Evolutionary conservation across 768 basidiomycete species (phyloP).

Genomic region (Rhodosporidiobolus sp.): DNA sequence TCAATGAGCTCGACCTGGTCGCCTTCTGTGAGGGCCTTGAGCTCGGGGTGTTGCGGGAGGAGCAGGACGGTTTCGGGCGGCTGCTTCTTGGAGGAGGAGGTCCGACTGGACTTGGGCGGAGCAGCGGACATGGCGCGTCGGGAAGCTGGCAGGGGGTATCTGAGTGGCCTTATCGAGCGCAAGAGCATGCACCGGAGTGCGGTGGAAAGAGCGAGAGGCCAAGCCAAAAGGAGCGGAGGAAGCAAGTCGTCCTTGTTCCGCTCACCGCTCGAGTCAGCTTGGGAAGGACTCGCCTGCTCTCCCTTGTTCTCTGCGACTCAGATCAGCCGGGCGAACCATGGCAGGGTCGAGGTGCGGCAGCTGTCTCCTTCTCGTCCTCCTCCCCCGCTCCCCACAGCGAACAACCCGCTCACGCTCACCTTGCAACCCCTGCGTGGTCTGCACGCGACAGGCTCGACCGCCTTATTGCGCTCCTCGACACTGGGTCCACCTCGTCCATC

Average conservation of each 20-base stretch:
- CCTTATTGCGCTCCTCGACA: slow-evolving; percentile 90
- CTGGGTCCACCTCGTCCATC: slow-evolving; percentile 83
- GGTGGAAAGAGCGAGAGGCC: background rate
- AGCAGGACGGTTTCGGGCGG: slow-evolving; percentile 16
- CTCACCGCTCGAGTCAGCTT: background rate
- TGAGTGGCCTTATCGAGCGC: background rate
- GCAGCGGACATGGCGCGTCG: background rate
- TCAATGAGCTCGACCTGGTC: slow-evolving; percentile 58
- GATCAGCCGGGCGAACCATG: background rate
- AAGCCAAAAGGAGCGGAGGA: background rate
- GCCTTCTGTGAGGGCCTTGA: background rate
- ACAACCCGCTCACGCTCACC: background rate
- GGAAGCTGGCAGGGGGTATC: background rate
- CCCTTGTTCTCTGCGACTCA: too few species aligned
- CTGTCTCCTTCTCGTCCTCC: background rate
- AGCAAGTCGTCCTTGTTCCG: background rate
- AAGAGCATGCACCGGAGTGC: background rate
- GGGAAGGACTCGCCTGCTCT: background rate
- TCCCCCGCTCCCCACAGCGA: background rate
- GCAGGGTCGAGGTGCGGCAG: slow-evolving; percentile 6
- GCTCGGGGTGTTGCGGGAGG: slow-evolving; percentile 10
- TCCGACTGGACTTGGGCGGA: slow-evolving; percentile 12
- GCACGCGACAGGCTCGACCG: slow-evolving; percentile 55
- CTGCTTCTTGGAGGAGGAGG: background rate
- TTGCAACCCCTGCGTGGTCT: background rate